These are phyloP conservation scores for Aspergillus kassunensis DNA, from an alignment of 495 filamentous ascomycete species.

Conservation along the genomic window DNA sequence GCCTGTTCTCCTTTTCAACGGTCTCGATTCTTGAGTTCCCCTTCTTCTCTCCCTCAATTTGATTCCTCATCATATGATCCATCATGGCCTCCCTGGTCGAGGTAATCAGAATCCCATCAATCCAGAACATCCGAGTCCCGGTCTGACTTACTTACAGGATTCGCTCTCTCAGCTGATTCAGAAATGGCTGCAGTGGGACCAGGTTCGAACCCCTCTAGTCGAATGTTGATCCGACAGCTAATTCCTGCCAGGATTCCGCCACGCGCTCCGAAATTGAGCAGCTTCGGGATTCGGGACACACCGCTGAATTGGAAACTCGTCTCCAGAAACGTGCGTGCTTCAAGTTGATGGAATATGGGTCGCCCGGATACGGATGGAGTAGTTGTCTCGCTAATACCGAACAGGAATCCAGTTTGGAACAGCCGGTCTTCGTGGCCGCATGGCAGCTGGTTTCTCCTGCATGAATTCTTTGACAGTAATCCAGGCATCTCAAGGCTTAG, in stretches of 20 bases:
- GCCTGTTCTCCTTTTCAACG: slow-evolving; percentile 12
- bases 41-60: not conserved
- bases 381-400: not conserved
- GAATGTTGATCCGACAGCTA: not conserved
- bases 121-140: slow-evolving; percentile 4
- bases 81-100: slow-evolving; percentile 18
- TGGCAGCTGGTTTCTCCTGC: slow-evolving; percentile 67
- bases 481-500: slow-evolving; percentile 68
- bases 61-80: slow-evolving; percentile 15
- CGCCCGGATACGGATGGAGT: not conserved
- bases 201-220: slow-evolving; percentile 30
- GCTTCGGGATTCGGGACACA: slow-evolving; percentile 46
- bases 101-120: slow-evolving; percentile 17
- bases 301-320: slow-evolving; percentile 51
- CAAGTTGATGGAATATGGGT: too few species aligned
- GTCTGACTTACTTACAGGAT: slow-evolving; percentile 24
- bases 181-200: slow-evolving; percentile 63
- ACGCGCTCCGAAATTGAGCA: slow-evolving; percentile 58
- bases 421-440: slow-evolving; percentile 63
- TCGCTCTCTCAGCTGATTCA: slow-evolving; percentile 34
- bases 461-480: slow-evolving; percentile 70
- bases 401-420: slow-evolving; percentile 66
- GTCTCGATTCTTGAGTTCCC: too few species aligned
- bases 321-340: slow-evolving; percentile 52
- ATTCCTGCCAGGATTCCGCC: slow-evolving; percentile 41